Evolutionary conservation across 1,284 basidiomycete genomes (phyloP), one percentile per base, ranked within the genome.

Genomic region (Rhodotorula sp.): DNA sequence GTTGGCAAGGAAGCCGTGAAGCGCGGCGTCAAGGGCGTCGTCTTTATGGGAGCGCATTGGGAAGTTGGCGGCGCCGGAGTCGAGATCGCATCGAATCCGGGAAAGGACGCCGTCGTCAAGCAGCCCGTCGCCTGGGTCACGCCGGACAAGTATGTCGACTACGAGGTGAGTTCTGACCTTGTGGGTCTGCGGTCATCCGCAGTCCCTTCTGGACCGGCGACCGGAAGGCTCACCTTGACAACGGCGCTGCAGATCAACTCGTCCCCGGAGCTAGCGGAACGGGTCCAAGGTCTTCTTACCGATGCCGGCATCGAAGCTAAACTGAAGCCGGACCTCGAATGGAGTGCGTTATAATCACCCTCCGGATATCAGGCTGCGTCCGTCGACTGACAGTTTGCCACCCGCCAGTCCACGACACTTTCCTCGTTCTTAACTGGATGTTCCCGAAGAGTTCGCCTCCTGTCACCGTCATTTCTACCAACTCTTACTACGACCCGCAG

Each of bases 11-110:
- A 71, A 44, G 76, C 75, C 6, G 68, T 73, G 60, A 63, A 62
- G 60, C 70, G 72, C 2, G 68, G 68, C 12, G 63, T 77, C 33
- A 65, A 75, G 54, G 70, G 76, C n/a, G 72, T 77, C 24, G 70
- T 77, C 46, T 76, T 77, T 66, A 74, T 77, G 72, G 76, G 77
- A 22, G 75, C 76, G 22, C 77, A 77, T 59, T 77, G 77, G 77
- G 70, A 77, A 29, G 68, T 70, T 10, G 55, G 58, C 1, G 71
- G 67, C 10, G 62, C 69, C 33, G 70, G 72, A 7, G 66, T 77
- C 55, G 69, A 75, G 45, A 71, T 77, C 1, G 74, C 76, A 0
- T 62, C 65, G 26, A 77, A 77, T 44, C 65, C 70, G 6, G 60
- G 60, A 1, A 60, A 58, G n/a, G 58, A 64, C 42, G 67, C 69